Conservation (phyloP, 2,329 filamentous ascomycete genomes). For the Trichoderma citrinoviride region DNA sequence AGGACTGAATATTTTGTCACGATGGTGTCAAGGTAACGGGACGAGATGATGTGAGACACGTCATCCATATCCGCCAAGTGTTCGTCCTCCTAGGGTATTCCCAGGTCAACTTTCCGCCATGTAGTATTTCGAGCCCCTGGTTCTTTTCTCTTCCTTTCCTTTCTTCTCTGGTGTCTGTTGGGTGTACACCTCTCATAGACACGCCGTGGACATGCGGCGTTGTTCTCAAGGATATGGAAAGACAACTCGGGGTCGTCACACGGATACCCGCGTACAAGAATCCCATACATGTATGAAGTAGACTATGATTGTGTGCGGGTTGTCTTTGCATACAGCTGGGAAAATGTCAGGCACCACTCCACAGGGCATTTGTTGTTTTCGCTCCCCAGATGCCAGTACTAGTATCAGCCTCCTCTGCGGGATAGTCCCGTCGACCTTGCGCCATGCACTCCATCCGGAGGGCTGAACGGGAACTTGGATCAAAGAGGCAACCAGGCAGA, state of each 20-base stretch:
- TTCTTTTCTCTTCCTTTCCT: background rate
- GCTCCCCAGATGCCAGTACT: background rate
- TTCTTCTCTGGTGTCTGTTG: background rate
- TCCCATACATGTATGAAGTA: too few relatives aligned
- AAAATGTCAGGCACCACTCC: background rate
- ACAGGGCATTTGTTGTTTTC: background rate
- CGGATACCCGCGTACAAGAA: background rate
- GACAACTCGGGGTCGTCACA: background rate
- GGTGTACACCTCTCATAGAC: background rate
- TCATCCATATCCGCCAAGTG: background rate
- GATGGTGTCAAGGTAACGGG: background rate
- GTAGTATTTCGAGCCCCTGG: background rate
- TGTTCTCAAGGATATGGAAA: background rate
- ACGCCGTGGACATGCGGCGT: background rate
- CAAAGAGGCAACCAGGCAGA: background rate
- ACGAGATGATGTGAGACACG: slow-evolving; percentile 7
- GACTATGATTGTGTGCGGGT: background rate
- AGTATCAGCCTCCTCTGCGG: slow-evolving; percentile 6
- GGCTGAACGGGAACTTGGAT: background rate
- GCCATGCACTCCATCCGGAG: slow-evolving; percentile 13
- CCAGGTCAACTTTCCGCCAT: background rate
- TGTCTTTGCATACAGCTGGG: background rate
- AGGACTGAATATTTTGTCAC: background rate
- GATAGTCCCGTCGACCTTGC: slow-evolving; percentile 3
- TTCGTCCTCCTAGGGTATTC: background rate